Evolutionary conservation across 2,329 filamentous ascomycete species (phyloP), one percentile per base, ranked within the genome.

Genomic region (Apiospora pterosperma): DNA sequence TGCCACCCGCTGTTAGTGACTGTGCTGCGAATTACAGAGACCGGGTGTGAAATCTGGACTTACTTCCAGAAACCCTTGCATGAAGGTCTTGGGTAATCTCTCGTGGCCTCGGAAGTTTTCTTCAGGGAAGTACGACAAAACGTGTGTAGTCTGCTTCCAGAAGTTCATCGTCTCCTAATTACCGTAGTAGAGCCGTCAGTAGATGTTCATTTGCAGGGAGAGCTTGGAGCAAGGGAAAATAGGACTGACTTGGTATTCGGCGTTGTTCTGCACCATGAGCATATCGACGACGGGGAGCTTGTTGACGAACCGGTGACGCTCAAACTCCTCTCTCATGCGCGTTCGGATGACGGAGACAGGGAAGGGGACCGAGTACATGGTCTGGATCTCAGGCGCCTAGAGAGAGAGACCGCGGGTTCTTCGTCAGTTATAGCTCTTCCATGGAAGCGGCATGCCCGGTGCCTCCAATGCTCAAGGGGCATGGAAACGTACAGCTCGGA

Each of bases 111-210:
- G 81, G 76, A 87, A 87, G 79, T 85, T 87, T 79, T 98, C 94
- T 73, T 89, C 86, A 76, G 94, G 89, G 86, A 98, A 99, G 81
- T 97, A 99, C 74, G 96, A 93, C 87, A 99, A 93, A 72, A 99
- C 87, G 78, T 99, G 96, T 69, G 92, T 92, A 67, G 94, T 85
- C 81, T 99, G 96, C 82, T 97, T 97, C 96, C 96, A 99, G 85
- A 92, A 99, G 83, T 99, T 99, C 85, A 99, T 88, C 63, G 92
- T 99, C 85, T 99, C 96, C 94, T 97, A 48, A 48, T 34, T n/a
- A 19, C 4, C 16, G 8, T 16, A 55, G 14, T n/a, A n/a, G 19
- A 55, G 3, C 6, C 16, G 28, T 55, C 10, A 55, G 28, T 55
- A 55, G 1, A 55, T 55, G 28, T 34, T 28, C 19, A 10, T 11